A percentile compares a stretch with the other conserved stretches of the same genome.
Evolutionary conservation across 2,329 filamentous ascomycete species (phyloP).

Genomic region (Chrysoporthe austroafricana): DNA sequence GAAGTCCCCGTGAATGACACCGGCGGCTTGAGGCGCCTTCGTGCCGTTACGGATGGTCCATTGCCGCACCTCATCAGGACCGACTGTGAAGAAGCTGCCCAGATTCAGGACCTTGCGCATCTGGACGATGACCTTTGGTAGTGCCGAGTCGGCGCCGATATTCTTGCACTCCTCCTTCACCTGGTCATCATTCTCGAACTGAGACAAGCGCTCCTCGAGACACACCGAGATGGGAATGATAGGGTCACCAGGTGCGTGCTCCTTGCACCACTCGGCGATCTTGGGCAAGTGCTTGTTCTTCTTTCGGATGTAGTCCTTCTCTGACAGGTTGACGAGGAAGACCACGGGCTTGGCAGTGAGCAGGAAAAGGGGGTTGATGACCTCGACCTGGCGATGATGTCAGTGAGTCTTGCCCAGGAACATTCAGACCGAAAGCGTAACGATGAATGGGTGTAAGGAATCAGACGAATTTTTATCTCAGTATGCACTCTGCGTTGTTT

Average conservation of each 20-base stretch:
- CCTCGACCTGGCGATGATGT: slow-evolving; percentile 73
- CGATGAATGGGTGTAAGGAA: slow-evolving; percentile 33
- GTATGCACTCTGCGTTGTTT: slow-evolving; percentile 73
- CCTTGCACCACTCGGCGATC: slow-evolving; percentile 94
- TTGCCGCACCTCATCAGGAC: slow-evolving; percentile 93
- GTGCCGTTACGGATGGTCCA: slow-evolving; percentile 97
- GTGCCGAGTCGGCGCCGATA: slow-evolving; percentile 80
- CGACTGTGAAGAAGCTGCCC: slow-evolving; percentile 95
- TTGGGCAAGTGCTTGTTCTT: slow-evolving; percentile 99
- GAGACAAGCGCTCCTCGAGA: slow-evolving; percentile 89
- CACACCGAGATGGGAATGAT: slow-evolving; percentile 92
- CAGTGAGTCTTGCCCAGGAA: slow-evolving; percentile 31
- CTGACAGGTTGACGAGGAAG: slow-evolving; percentile 94
- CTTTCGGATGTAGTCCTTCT: slow-evolving; percentile 95
- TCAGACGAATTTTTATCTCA: slow-evolving; percentile 90
- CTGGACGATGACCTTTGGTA: slow-evolving; percentile 88
- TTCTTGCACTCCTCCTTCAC: slow-evolving; percentile 86
- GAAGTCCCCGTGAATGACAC: slow-evolving; percentile 90
- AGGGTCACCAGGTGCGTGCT: slow-evolving; percentile 82
- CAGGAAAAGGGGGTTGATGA: slow-evolving; percentile 95
- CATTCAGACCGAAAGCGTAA: slow-evolving; percentile 15
- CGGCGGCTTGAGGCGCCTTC: slow-evolving; percentile 96
- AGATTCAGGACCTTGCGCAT: slow-evolving; percentile 94
- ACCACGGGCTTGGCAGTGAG: slow-evolving; percentile 96
- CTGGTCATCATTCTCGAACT: slow-evolving; percentile 76